Evolutionary conservation across 129 eudicot species (phyloP).

Genomic region (Centaurea solstitialis): DNA sequence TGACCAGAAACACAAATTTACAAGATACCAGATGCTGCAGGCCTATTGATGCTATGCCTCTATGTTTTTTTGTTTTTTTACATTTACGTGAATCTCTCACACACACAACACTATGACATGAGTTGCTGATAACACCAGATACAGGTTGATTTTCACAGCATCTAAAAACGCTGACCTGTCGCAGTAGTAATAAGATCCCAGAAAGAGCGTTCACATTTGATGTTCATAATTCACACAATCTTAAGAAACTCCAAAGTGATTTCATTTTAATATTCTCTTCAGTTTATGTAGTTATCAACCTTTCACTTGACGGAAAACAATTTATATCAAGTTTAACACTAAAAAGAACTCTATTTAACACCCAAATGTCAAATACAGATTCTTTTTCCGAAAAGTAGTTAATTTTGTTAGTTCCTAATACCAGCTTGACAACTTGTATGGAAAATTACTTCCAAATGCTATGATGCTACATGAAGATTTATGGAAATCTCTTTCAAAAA

Average conservation of each 20-base stretch:
- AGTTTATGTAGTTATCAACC: background rate
- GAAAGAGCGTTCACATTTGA: background rate
- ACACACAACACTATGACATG: background rate
- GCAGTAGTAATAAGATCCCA: background rate
- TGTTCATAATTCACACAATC: background rate
- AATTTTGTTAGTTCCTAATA: background rate
- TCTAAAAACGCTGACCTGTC: background rate
- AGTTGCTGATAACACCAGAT: background rate
- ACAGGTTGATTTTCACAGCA: background rate
- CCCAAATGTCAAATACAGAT: background rate
- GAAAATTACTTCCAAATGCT: background rate
- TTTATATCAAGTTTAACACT: background rate
- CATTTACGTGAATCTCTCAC: background rate
- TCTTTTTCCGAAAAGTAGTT: background rate
- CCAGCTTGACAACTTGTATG: conserved; percentile 1
- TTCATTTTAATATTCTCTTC: background rate
- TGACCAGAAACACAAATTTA: background rate
- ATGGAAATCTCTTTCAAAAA: background rate
- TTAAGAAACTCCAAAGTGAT: background rate
- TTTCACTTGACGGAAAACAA: background rate
- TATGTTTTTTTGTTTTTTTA: background rate
- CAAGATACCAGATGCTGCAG: background rate
- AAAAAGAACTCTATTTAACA: background rate
- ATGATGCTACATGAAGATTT: background rate
- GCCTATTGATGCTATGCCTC: background rate